Evolutionary conservation across 2,329 filamentous ascomycete species (phyloP).

Genomic region (Intubia oerlemansii): DNA sequence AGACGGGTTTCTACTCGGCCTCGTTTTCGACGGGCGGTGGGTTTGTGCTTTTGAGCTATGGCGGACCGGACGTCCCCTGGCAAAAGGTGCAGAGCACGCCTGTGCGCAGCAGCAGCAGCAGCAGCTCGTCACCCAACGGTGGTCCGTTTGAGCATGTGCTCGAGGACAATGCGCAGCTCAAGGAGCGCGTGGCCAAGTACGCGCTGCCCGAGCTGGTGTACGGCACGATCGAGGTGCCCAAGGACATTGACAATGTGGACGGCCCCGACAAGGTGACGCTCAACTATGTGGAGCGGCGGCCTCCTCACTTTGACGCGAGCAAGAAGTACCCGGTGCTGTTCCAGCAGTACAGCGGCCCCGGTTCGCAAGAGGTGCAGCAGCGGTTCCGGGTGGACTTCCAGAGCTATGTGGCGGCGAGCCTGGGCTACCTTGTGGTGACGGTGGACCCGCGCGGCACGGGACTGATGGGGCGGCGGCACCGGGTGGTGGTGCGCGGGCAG

Average conservation of each 20-base stretch:
- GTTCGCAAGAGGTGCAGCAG: conserved; percentile 74
- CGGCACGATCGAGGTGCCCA: conserved; percentile 65
- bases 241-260: conserved; percentile 16
- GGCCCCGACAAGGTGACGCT: conserved; percentile 25
- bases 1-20: conserved; percentile 57
- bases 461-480: conserved; percentile 64
- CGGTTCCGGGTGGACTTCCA: conserved; percentile 75
- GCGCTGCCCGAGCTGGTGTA: conserved; percentile 71
- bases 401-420: conserved; percentile 59
- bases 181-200: conserved; percentile 47
- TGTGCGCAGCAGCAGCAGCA: conserved; percentile 27
- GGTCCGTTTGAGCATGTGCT: conserved; percentile 48
- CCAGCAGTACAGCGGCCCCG: conserved; percentile 82
- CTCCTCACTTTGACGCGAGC: conserved; percentile 65
- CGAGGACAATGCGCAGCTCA: conserved; percentile 56
- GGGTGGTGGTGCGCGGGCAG: conserved; percentile 63
- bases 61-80: conserved; percentile 70
- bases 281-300: conserved; percentile 63
- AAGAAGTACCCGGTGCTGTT: conserved; percentile 90
- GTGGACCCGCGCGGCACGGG: conserved; percentile 89
- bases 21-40: conserved; percentile 71
- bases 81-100: conserved; percentile 80
- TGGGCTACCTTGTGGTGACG: conserved; percentile 88
- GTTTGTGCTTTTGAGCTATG: conserved; percentile 67
- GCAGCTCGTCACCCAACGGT: no score